phyloP scores from a whole-genome alignment of 306 rosid species.

The Prinsepia uniflora region DNA sequence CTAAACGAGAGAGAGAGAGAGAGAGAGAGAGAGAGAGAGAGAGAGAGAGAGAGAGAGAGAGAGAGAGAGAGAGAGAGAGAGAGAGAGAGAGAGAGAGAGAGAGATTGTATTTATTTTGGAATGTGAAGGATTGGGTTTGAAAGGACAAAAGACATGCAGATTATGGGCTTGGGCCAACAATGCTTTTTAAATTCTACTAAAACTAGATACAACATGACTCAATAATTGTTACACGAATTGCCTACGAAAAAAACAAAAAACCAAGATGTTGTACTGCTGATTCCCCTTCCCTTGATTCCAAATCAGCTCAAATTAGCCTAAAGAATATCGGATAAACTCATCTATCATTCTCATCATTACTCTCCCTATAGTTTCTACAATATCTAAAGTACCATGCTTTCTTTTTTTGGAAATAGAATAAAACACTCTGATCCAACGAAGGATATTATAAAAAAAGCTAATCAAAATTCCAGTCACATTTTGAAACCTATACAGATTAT shows the following conservation, averaged over 20 bases:
- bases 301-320: slow-evolving; percentile 6
- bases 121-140: too few relatives aligned
- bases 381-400: background rate
- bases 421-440: background rate
- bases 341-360: background rate
- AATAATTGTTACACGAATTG: background rate
- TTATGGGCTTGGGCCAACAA: too few relatives aligned
- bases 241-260: background rate
- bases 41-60: too few relatives aligned
- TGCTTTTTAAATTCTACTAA: background rate
- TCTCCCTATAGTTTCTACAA: background rate
- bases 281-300: background rate
- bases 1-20: too few relatives aligned
- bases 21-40: too few relatives aligned
- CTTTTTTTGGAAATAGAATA: background rate
- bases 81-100: too few relatives aligned
- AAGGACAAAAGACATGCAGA: background rate
- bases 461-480: background rate
- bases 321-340: background rate
- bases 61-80: too few relatives aligned
- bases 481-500: background rate
- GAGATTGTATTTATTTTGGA: too few relatives aligned
- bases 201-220: background rate
- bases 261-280: background rate
- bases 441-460: background rate